Base-by-base conservation (phyloP, 2,329 filamentous ascomycete species). In the Verticillium dahliae region DNA sequence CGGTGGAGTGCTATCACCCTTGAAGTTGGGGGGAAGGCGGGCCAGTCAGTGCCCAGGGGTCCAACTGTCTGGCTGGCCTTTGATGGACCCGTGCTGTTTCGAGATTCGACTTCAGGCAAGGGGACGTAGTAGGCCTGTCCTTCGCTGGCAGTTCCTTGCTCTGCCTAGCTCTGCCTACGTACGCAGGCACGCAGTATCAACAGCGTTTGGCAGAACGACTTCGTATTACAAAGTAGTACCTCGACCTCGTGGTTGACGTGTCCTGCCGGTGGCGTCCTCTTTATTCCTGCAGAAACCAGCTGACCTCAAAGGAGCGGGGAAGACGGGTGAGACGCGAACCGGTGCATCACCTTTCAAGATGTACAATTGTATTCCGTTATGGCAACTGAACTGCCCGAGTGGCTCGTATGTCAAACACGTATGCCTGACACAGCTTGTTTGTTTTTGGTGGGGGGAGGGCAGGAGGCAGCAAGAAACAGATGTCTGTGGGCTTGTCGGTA, bases 251-350 rank as follows among this genome's bases (percentile, higher is more conserved):
- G n/a, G 6, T 57, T 10, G 55, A 39, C 11, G 33, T 3, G 55
- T n/a, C 7, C 9, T 9, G 15, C 38, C n/a, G 11, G 55, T 11
- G 15, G 34, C 5, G 7, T 10, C 27, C 62, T 62, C 62, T 58
- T 55, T 62, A 52, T 85, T 90, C 87, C 88, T 91, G 89, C 89
- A 91, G 89, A 84, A 84, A 80, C 88, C 87, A 84, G 88, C 89
- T 91, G 89, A 88, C 87, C 86, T 89, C 86, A 89, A 89, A 89
- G 86, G 85, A 88, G 85, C 81, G 73, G 72, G 64, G 68, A 71
- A 71, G 59, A 62, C 61, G 62, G 58, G 58, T 59, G 58, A 62
- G 60, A 60, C 60, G 58, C 64, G 61, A 62, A 61, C 63, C 61
- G 65, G 45, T 18, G 22, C 45, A 31, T 52, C 45, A 11, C 7